Conservation (phyloP, 202 grass and related monocot genomes). For the Panicum virgatum region DNA sequence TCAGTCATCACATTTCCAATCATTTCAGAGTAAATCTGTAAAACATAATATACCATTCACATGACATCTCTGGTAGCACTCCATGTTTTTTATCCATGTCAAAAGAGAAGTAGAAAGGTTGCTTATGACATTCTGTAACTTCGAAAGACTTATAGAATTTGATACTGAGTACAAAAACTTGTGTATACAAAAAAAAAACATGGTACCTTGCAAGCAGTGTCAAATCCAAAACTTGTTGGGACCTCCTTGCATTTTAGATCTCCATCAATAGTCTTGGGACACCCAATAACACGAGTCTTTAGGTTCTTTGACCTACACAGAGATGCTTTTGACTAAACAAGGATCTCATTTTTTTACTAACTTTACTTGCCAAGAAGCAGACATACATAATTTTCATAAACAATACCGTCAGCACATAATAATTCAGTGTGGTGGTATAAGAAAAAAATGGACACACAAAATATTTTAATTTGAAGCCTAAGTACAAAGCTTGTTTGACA, state of each 20-base stretch:
- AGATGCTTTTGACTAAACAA: background rate
- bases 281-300: constrained; percentile 93
- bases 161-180: background rate
- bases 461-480: background rate
- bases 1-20: constrained; percentile 99
- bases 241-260: constrained; percentile 98
- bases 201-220: constrained; percentile 96
- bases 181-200: background rate
- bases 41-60: constrained; percentile 2
- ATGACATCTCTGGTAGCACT: background rate
- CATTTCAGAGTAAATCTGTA: constrained; percentile 97
- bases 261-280: constrained; percentile 97
- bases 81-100: background rate
- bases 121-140: background rate
- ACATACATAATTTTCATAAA: background rate
- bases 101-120: background rate
- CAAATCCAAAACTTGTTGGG: constrained; percentile 98
- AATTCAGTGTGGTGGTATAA: background rate
- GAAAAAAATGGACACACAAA: background rate
- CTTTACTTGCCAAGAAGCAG: background rate
- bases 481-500: background rate
- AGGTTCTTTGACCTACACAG: constrained; percentile 63
- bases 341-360: constrained; percentile 14
- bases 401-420: background rate
- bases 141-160: background rate